phyloP scores from a whole-genome alignment of 257 asterid species.

The Solanum acaule region DNA sequence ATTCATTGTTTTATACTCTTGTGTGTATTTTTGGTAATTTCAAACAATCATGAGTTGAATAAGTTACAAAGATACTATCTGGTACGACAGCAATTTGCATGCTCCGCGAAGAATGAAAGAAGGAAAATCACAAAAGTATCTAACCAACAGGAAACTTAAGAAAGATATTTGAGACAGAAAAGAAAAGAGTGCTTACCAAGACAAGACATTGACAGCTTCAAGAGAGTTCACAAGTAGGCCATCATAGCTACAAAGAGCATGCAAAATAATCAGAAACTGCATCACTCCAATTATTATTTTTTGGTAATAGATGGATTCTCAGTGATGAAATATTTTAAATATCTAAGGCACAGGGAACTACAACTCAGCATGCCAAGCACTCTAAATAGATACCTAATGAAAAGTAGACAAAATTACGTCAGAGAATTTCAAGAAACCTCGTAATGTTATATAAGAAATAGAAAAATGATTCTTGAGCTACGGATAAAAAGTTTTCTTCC shows the following conservation, averaged over 20 bases:
- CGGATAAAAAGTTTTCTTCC: background rate
- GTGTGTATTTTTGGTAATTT: background rate
- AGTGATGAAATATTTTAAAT: background rate
- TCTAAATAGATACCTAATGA: background rate
- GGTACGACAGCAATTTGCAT: background rate
- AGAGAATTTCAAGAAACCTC: background rate
- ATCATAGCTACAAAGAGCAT: constrained; percentile 57
- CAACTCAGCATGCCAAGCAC: background rate
- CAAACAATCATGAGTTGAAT: background rate
- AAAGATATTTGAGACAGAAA: background rate
- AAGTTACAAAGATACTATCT: background rate
- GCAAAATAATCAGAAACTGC: background rate
- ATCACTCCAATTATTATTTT: background rate
- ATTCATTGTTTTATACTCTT: background rate
- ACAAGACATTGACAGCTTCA: constrained; percentile 42
- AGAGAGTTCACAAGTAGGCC: constrained; percentile 81
- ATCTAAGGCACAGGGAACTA: background rate
- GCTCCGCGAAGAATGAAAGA: background rate
- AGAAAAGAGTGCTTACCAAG: constrained; percentile 44
- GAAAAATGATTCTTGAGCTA: background rate
- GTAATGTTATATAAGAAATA: background rate
- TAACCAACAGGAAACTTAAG: background rate
- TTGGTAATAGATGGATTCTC: background rate
- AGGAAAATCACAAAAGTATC: background rate
- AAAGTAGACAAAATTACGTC: background rate